These are phyloP conservation scores for Colletotrichum sp. DNA, from an alignment of 2,329 filamentous ascomycete species.

Conservation along the genomic window DNA sequence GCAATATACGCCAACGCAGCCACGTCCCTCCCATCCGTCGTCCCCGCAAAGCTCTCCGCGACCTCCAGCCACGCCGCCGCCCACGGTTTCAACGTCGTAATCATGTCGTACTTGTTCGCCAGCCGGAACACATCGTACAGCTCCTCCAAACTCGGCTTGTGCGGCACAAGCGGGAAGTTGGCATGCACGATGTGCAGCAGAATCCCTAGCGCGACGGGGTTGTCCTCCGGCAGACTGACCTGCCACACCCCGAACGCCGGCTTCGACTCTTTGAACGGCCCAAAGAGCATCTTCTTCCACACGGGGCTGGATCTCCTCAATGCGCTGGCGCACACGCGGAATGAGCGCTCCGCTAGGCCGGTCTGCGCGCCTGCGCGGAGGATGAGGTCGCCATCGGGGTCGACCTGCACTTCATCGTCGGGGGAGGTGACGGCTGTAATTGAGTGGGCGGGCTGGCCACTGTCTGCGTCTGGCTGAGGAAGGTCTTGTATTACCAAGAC, in stretches of 20 bases:
- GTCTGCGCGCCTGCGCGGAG: neutral
- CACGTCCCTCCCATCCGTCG: neutral
- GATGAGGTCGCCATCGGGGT: slow-evolving; percentile 1
- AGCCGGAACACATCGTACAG: neutral
- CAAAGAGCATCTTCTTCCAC: slow-evolving; percentile 18
- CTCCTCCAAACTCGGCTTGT: neutral
- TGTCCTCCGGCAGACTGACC: slow-evolving; percentile 2
- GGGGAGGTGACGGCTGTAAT: neutral
- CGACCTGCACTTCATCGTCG: neutral
- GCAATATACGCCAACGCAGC: neutral
- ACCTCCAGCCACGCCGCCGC: neutral
- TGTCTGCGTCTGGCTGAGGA: fast-evolving
- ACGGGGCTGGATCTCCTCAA: neutral
- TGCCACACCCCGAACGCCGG: neutral
- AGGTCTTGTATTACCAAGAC: neutral
- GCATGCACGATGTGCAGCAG: slow-evolving; percentile 1
- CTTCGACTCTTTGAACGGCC: slow-evolving; percentile 10
- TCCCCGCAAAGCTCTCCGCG: neutral
- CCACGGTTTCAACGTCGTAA: neutral
- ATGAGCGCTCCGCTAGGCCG: neutral
- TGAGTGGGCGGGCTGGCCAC: neutral
- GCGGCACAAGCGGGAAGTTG: neutral
- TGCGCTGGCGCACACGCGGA: slow-evolving; percentile 9
- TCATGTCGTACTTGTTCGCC: slow-evolving; percentile 11
- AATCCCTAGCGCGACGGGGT: neutral